Evolutionary conservation across 2,329 filamentous ascomycete species (phyloP), one percentile per base, ranked within the genome.

Genomic region (Colletotrichum tabaci): DNA sequence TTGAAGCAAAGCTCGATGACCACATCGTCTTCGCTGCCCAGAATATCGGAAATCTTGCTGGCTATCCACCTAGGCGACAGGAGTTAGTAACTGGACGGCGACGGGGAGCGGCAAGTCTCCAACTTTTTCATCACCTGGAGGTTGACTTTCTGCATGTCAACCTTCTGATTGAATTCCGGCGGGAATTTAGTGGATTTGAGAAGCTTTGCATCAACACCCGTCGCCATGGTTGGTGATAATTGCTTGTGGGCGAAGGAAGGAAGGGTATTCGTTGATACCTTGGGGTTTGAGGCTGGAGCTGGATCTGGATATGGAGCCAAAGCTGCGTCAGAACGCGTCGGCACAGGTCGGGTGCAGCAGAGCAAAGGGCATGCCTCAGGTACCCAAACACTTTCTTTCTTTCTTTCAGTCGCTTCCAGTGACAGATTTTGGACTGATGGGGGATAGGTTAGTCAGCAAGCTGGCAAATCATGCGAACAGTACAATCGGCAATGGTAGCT

Each of bases 91-190:
- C 66, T 61, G 57, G 21, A 18, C 42, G 26, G 50, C 50, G 44
- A 16, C 46, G 47, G n/a, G 40, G 13, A n/a, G 30, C 6, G 50
- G 18, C 15, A 26, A 46, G 35, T 38, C 15, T 42, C 62, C 10
- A 80, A 97, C 94, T 96, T 97, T 88, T 98, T 98, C 91, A 99
- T 97, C 67, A 99, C 94, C 82, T 97, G 94, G 61, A 98, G 87
- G 80, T 99, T 98, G 82, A 99, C 95, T 85, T 98, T 98, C 77
- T 92, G 90, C 90, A 97, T 98, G 85, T 99, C 95, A 75, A 99
- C 96, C 86, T 98, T 98, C 80, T 94, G 91, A 80, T 90, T 96
- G 84, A 98, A 99, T 79, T 98, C 95, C 9, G 92, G 88, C 56
- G 96, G 96, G 75, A 98, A 98, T 80, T 97, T 98, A 67, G 95